Percentiles rank a stretch among this genome's conserved stretches.
These are phyloP conservation scores for Themeda triandra DNA, from an alignment of 176 grass and related monocot genomes.

Conservation along the genomic window DNA sequence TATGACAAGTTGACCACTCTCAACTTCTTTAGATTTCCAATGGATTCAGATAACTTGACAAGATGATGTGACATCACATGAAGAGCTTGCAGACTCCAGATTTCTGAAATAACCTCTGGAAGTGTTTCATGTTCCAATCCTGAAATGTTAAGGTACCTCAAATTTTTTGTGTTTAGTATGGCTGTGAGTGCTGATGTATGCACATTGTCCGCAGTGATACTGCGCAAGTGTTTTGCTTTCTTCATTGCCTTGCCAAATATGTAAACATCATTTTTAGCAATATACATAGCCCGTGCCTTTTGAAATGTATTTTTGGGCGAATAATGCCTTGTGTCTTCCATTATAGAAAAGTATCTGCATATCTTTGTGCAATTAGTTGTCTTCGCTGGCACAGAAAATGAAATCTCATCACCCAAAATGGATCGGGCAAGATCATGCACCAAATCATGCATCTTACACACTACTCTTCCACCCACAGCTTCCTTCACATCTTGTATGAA, in stretches of 20 bases:
- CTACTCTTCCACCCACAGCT: neutral
- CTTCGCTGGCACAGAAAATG: neutral
- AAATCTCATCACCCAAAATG: neutral
- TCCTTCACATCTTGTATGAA: constrained; percentile 17
- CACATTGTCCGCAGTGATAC: no score
- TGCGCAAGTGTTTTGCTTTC: neutral
- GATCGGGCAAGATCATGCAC: constrained; percentile 18
- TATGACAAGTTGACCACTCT: neutral
- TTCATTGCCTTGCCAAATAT: constrained; percentile 8
- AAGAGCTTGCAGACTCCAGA: constrained; percentile 2
- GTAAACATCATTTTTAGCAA: neutral
- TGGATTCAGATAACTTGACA: no score
- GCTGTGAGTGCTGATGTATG: no score
- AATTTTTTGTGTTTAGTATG: no score
- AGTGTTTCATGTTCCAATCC: neutral
- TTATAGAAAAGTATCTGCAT: neutral
- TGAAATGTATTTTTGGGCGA: neutral
- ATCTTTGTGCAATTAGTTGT: neutral
- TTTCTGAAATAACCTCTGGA: neutral
- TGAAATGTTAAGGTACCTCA: no score
- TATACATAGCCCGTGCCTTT: constrained; percentile 19
- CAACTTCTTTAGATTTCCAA: no score
- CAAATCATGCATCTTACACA: constrained; percentile 1
- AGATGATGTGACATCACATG: no score
- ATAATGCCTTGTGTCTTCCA: neutral